Evolutionary conservation across 2,329 filamentous ascomycete species (phyloP), one percentile per base, ranked within the genome.

Genomic region (Sporothrix curviconia): DNA sequence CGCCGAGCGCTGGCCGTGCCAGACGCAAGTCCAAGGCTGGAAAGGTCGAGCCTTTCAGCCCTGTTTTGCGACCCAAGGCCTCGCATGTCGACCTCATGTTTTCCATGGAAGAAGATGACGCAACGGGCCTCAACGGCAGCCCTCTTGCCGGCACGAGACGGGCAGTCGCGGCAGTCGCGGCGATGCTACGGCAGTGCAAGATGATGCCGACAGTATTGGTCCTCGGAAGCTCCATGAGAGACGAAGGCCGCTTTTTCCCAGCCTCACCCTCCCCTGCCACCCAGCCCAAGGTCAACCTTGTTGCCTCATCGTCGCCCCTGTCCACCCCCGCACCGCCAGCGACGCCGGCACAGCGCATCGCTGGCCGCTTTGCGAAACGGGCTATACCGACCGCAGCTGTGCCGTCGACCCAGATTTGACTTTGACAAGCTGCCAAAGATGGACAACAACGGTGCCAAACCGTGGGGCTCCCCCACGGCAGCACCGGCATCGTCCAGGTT

Each of bases 31-130:
- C 74, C 1, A 81, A 76, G 57, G 64, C 64, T 6, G 66, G 66
- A 19, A 74, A 70, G 14, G 84, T 84, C 61, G 82, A 83, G 60
- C 76, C 78, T 0, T 78, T 81, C 53, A 89, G 84, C 57, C 90
- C 90, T 1, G 77, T 74, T 17, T 75, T 94, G 44, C 85, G 82
- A 56, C 78, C 86, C 1, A 90, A 84, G 65, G 79, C 78, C 19
- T 92, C 87, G 0, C 75, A 79, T 1, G 79, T 78, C 37, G 92
- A 96, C 64, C 78, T 96, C 56, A 95, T 96, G 70, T 96, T 96
- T 67, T 84, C 90, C 63, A 96, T 96, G 91, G 92, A 96, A 59
- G 91, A 95, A 37, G 90, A 91, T 43, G 79, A 78, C 9, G 62
- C 65, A 0, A 65, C 69, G 7, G 64, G 63, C 1, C 57, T 63